These are phyloP conservation scores for Phycomyces blakesleeanus DNA, from an alignment of 192 early-diverging fungal genomes.

Conservation along the genomic window DNA sequence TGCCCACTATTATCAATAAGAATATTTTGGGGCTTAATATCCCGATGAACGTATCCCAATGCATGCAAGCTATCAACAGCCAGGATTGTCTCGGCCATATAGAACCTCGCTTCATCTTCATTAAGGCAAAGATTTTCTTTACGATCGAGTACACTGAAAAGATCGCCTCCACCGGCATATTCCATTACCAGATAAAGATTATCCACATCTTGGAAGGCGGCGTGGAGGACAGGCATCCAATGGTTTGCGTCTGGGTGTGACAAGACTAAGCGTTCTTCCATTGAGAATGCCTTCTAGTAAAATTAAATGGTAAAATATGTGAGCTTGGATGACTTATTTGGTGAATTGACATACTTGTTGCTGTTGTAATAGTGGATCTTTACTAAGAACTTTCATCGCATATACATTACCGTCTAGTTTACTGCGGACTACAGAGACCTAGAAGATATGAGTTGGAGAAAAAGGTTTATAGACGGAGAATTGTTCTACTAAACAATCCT, in stretches of 20 bases:
- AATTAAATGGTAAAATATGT: conserved; percentile 45
- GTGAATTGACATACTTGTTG: conserved; percentile 40
- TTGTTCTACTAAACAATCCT: not conserved
- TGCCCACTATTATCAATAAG: conserved; percentile 57
- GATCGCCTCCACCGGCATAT: conserved; percentile 92
- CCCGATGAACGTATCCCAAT: conserved; percentile 87
- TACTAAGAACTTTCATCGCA: conserved; percentile 78
- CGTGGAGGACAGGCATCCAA: conserved; percentile 69
- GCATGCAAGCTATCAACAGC: conserved; percentile 79
- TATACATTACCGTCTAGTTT: conserved; percentile 68
- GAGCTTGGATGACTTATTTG: no score
- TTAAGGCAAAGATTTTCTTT: conserved; percentile 70
- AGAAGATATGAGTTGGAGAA: not conserved
- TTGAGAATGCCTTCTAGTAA: conserved; percentile 77
- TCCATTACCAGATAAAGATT: conserved; percentile 97
- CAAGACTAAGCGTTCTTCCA: conserved; percentile 80
- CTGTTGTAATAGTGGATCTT: conserved; percentile 66
- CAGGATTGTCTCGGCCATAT: conserved; percentile 83
- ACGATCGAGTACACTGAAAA: conserved; percentile 89
- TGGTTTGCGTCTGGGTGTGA: conserved; percentile 55
- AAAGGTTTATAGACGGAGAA: not conserved
- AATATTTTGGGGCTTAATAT: conserved; percentile 65
- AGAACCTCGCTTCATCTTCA: conserved; percentile 78
- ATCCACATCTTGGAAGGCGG: conserved; percentile 80
- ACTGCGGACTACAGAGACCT: conserved; percentile 57